Base-by-base conservation (phyloP, 2,329 filamentous ascomycete species). In the Cladosporium sp. region DNA sequence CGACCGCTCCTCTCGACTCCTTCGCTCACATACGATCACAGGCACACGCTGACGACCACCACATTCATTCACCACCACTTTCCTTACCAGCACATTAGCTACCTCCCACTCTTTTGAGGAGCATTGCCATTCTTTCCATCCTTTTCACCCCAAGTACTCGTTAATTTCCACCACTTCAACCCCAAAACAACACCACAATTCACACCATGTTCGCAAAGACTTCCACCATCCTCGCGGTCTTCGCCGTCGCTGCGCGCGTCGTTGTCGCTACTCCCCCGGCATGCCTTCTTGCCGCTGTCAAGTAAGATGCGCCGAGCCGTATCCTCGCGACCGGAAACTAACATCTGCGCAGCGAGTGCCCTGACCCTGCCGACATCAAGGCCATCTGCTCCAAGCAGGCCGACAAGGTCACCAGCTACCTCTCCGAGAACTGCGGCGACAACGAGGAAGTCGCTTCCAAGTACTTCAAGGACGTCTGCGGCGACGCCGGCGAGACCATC, bases 201-300 rank as follows among this genome's bases (percentile, higher is more conserved):
- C 51, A 44, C 69, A 71, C 61, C 54, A 80, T 81, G 76, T 69
- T 78, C 61, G 71, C 75, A 68, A 77, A 77, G 67, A 71, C 74
- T 37, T 68, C 73, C 60, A 59, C 78, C 57, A 57, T 75, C 58
- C 61, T 79, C 56, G 73, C 76, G 58, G 64, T 80, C 58, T 68
- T 80, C 65, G 75, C 76, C 36, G 67, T 78, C 57, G 70, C 72
- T 65, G 73, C 74, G 62, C 68, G 75, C 56, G 68, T 76, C 58
- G 72, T 72, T 58, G 70, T 73, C 57, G 71, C 74, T n/a, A 65
- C 73, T 25, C 75, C 79, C 45, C 78, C 79, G 25, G 77, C 77
- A 55, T 83, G 80, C 68, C 71, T 83, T 45, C 71, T 82, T 44
- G 72, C 71, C 40, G 78, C 77, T 36, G 73, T 82, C 62, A 79